phyloP scores from a whole-genome alignment of 2,329 filamentous ascomycete genomes.

The Colletotrichum spaethianum region DNA sequence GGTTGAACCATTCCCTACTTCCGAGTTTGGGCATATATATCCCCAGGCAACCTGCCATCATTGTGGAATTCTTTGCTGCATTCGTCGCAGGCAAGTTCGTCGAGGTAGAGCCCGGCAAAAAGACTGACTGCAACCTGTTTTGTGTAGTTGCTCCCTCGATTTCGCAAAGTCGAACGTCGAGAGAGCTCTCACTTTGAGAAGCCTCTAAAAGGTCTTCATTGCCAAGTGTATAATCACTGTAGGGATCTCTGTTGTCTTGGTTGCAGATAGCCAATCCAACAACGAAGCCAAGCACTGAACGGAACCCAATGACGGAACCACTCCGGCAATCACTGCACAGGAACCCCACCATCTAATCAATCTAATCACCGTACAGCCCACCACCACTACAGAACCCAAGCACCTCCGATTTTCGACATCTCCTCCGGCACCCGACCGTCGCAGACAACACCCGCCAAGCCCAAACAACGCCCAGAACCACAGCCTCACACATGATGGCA shows the following conservation, averaged over 20 bases:
- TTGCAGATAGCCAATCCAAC: background rate
- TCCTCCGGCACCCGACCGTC: slow-evolving; percentile 13
- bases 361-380: slow-evolving; percentile 33
- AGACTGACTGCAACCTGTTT: background rate
- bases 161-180: too few species aligned
- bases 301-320: slow-evolving; percentile 6
- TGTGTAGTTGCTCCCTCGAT: background rate
- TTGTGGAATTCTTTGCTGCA: background rate
- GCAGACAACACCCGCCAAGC: background rate
- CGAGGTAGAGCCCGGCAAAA: too few species aligned
- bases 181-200: background rate
- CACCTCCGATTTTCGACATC: slow-evolving; percentile 39
- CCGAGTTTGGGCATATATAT: background rate
- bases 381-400: slow-evolving; percentile 9
- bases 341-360: slow-evolving; percentile 43
- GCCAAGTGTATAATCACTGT: background rate
- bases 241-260: background rate
- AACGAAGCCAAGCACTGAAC: background rate
- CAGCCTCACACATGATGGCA: slow-evolving; percentile 57
- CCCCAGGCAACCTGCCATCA: background rate
- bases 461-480: background rate
- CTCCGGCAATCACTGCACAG: background rate
- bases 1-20: too few species aligned
- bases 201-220: background rate
- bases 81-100: background rate